phyloP scores from a whole-genome alignment of 352 stramenopile genomes.

The Phytophthora cactorum region DNA sequence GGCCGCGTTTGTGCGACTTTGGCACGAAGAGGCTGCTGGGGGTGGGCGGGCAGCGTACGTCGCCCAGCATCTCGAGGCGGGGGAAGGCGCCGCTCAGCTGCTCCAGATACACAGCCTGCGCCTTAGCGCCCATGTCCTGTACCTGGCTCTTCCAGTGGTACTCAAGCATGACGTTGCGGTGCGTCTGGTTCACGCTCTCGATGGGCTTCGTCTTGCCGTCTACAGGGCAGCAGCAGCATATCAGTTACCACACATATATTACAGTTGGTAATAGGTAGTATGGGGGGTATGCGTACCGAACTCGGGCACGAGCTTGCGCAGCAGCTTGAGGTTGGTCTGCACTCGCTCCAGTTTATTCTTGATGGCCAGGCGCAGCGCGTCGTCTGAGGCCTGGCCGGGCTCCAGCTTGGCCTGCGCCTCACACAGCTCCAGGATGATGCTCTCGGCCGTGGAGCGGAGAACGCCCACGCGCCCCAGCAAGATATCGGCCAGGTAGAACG shows the following conservation, averaged over 20 bases:
- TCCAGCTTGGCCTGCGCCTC: constrained; percentile 76
- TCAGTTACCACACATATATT: not conserved
- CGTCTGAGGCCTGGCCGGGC: constrained; percentile 49
- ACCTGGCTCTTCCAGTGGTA: constrained; percentile 92
- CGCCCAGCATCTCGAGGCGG: constrained; percentile 82
- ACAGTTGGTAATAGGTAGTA: not conserved
- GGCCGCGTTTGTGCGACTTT: constrained; percentile 83
- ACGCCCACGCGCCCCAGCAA: constrained; percentile 82
- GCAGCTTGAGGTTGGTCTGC: constrained; percentile 86
- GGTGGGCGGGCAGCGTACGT: constrained; percentile 75
- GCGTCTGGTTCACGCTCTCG: constrained; percentile 84
- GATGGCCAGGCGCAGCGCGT: constrained; percentile 76
- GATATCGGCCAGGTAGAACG: constrained; percentile 89
- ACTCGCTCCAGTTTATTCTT: constrained; percentile 88
- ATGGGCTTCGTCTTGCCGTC: constrained; percentile 90
- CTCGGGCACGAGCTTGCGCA: constrained; percentile 83
- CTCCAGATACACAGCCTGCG: constrained; percentile 82
- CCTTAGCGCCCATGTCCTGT: constrained; percentile 86
- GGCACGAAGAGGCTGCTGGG: constrained; percentile 77
- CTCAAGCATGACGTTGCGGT: constrained; percentile 90
- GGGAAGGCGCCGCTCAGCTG: constrained; percentile 75
- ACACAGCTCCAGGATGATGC: constrained; percentile 85
- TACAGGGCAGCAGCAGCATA: constrained; percentile 21
- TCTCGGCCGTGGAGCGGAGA: constrained; percentile 84
- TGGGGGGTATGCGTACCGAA: constrained; percentile 51